Base-by-base conservation (phyloP, 352 stramenopile genomes). In the Globisporangium rhizosaccharum region DNA sequence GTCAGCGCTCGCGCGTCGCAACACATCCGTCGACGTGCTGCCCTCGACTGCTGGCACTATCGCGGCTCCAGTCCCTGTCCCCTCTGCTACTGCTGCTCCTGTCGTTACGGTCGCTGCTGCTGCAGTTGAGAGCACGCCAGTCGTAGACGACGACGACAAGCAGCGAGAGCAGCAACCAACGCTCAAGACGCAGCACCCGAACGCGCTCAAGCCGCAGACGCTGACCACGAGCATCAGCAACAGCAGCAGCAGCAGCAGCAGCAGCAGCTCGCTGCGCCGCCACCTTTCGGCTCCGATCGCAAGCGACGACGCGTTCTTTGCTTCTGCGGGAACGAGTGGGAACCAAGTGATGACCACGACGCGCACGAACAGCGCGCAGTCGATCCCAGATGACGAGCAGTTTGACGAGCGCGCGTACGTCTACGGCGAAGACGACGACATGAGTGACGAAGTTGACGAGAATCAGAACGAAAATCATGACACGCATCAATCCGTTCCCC, bases 351-450 rank as follows among this genome's bases (percentile, higher is more conserved):
- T 46, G 41, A 3, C 41, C 3, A 20, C 41, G 3, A 20, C 41
- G 41, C 41, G 14, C 2, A 11, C 3, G 14, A 47, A 17, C 20
- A 39, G 33, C 33, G 33, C 11, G 6, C 33, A 39, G 33, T 39
- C 33, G 33, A 39, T 39, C 33, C 33, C 33, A 10, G 46, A 39
- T 3, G 42, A 53, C n/a, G 57, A 57, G 9, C 18, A 41, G n/a
- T 63, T 63, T 28, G 58, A 63, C 50, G 58, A 63, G 51, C 36
- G 53, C 51, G 42, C 53, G 25, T 49, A 61, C 36, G 39, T 37
- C 26, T 53, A 51, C 18, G 37, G 56, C 37, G 37, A 53, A 17
- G 56, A 53, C 23, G 56, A 33, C 2, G 25, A 30, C 41, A n/a
- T 9, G 10, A 4, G 36, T 23, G 48, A 44, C 20, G 56, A 63